Conservation (phyloP, 495 filamentous ascomycete species). For the Parathielavia hyrcaniae region DNA sequence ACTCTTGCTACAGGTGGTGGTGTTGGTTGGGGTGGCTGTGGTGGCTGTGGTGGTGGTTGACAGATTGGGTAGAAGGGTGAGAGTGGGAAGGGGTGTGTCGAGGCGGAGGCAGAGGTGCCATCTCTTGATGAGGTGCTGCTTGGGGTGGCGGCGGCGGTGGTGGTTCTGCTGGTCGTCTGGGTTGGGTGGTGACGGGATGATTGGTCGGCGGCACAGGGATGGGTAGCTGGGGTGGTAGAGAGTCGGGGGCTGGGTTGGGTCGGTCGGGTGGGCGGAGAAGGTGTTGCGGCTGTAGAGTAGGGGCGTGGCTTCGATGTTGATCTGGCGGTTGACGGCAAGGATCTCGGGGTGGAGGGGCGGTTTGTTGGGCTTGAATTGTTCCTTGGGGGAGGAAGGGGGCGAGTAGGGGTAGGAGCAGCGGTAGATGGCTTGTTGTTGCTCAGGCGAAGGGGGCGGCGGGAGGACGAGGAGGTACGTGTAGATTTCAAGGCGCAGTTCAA, state of each 20-base stretch:
- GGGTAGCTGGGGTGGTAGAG: conserved; percentile 25
- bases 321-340: conserved; percentile 36
- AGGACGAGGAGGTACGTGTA: conserved; percentile 42
- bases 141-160: not conserved
- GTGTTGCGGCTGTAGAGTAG: conserved; percentile 47
- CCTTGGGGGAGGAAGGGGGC: not conserved
- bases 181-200: not conserved
- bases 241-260: conserved; percentile 42
- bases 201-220: conserved; percentile 29
- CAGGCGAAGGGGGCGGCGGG: conserved; percentile 16
- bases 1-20: not conserved
- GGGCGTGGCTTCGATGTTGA: conserved; percentile 39
- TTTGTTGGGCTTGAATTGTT: not conserved
- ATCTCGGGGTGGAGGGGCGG: conserved; percentile 35
- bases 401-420: conserved; percentile 4
- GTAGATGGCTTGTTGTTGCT: conserved; percentile 8
- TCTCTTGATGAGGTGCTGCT: conserved; percentile 32
- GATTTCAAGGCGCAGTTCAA: conserved; percentile 48
- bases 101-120: conserved; percentile 44
- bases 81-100: conserved; percentile 28
- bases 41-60: too few species aligned
- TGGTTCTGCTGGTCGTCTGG: not conserved
- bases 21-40: not conserved
- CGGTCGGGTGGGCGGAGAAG: conserved; percentile 47
- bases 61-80: not conserved